Evolutionary conservation across 2,329 filamentous ascomycete species (phyloP).

Genomic region (Colletotrichum musicola): DNA sequence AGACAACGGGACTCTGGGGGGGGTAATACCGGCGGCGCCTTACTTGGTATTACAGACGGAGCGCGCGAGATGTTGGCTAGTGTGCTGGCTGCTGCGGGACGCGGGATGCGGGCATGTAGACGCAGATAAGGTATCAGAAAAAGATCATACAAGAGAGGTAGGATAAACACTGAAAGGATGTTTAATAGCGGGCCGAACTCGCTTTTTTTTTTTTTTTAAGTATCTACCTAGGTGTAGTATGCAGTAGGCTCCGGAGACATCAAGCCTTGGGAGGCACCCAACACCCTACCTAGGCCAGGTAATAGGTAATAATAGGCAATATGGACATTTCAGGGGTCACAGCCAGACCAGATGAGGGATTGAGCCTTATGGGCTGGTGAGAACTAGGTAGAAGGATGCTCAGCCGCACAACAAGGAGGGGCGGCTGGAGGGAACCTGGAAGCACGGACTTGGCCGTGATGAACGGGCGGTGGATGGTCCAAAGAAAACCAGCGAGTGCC

Average conservation of each 20-base stretch:
- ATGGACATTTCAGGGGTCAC: constrained; percentile 17
- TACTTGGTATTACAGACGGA: too few species aligned
- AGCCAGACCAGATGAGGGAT: constrained; percentile 12
- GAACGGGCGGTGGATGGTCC: constrained; percentile 2
- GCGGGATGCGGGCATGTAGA: too few species aligned
- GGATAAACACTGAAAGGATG: too few species aligned
- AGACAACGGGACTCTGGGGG: constrained; percentile 3
- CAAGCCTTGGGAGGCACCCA: too few species aligned
- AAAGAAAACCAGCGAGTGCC: constrained; percentile 4
- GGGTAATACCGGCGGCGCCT: too few species aligned
- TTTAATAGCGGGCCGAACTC: neutral
- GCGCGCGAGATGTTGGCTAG: too few species aligned
- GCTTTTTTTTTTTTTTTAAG: constrained; percentile 3
- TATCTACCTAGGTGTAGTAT: neutral
- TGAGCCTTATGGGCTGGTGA: constrained; percentile 37
- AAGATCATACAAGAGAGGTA: too few species aligned
- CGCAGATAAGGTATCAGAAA: too few species aligned
- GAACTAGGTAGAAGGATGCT: constrained; percentile 34
- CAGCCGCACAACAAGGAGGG: constrained; percentile 38
- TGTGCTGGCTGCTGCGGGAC: too few species aligned
- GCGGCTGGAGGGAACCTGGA: constrained; percentile 22
- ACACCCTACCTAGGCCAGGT: neutral
- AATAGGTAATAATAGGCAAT: constrained; percentile 13
- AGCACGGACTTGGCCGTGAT: constrained; percentile 37
- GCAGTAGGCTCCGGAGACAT: constrained; percentile 8